Percentiles rank a stretch among this genome's conserved stretches.
Evolutionary conservation across 139 green algal species (phyloP).

Genomic region (Picochlorum sp.): DNA sequence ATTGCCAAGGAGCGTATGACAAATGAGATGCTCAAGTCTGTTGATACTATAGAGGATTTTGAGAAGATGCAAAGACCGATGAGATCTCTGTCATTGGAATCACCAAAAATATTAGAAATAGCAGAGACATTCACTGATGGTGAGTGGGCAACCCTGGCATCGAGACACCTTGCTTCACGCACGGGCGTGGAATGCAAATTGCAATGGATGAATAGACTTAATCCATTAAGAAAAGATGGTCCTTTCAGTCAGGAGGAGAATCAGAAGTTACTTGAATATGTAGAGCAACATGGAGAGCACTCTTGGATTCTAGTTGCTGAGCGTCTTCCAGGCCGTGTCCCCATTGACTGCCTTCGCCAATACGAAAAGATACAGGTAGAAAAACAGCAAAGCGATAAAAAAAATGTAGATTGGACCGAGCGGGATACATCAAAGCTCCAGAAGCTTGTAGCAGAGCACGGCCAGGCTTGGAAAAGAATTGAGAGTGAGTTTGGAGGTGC

Average conservation of each 20-base stretch:
- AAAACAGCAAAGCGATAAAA: not conserved
- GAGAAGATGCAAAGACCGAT: conserved; percentile 14
- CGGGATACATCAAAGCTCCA: conserved; percentile 14
- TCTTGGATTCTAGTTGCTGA: conserved; percentile 3
- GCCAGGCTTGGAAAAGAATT: conserved; percentile 23
- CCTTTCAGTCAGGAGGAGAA: conserved; percentile 14
- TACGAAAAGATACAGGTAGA: not conserved
- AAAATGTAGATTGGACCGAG: not conserved
- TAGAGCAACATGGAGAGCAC: conserved; percentile 1
- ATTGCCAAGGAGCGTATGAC: conserved; percentile 15
- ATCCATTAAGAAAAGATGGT: not conserved
- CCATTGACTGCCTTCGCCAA: conserved; percentile 6
- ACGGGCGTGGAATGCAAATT: conserved; percentile 17
- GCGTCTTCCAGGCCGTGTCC: not conserved
- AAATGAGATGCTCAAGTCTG: not conserved
- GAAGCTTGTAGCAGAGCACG: conserved; percentile 15
- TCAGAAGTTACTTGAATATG: conserved; percentile 4
- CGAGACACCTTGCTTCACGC: conserved; percentile 5
- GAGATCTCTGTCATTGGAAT: conserved; percentile 2
- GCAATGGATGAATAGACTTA: conserved; percentile 23
- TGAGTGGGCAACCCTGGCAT: conserved; percentile 19
- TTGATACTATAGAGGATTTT: conserved; percentile 5
- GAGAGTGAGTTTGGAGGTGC: conserved; percentile 20
- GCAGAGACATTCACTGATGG: conserved; percentile 7
- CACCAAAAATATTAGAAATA: conserved; percentile 12